Evolutionary conservation across 495 filamentous ascomycete genomes (phyloP).

Genomic region (Hyaloscypha variabilis): DNA sequence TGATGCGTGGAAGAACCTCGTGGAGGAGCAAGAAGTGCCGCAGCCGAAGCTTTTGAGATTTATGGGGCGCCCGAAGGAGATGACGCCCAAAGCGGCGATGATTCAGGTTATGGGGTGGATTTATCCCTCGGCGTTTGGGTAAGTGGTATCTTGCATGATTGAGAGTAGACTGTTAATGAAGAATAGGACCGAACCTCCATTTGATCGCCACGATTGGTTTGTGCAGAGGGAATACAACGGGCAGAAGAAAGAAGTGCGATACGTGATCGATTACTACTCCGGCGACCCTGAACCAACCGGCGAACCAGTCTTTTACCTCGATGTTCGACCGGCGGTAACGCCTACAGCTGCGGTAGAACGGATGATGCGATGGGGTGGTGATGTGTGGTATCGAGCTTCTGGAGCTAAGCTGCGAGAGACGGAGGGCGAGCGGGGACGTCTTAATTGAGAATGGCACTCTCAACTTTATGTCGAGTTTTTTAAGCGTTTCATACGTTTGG

Average conservation of each 20-base stretch:
- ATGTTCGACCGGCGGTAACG: constrained; percentile 90
- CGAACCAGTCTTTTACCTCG: constrained; percentile 94
- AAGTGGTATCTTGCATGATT: constrained; percentile 34
- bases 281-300: constrained; percentile 84
- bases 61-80: constrained; percentile 82
- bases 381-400: constrained; percentile 90
- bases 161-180: constrained; percentile 12
- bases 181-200: constrained; percentile 76
- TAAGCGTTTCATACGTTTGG: not conserved
- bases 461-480: not conserved
- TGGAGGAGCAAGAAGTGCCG: constrained; percentile 36
- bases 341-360: constrained; percentile 82
- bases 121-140: constrained; percentile 80
- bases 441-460: not conserved
- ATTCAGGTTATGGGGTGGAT: constrained; percentile 74
- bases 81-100: constrained; percentile 87
- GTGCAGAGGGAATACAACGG: constrained; percentile 69
- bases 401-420: constrained; percentile 62
- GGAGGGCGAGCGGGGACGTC: constrained; percentile 12
- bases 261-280: constrained; percentile 98
- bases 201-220: constrained; percentile 98
- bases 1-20: not conserved
- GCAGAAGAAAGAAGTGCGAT: constrained; percentile 74
- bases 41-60: constrained; percentile 79
- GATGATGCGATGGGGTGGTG: constrained; percentile 84